phyloP scores from a whole-genome alignment of 306 rosid species.

The Trichosanthes truncata region DNA sequence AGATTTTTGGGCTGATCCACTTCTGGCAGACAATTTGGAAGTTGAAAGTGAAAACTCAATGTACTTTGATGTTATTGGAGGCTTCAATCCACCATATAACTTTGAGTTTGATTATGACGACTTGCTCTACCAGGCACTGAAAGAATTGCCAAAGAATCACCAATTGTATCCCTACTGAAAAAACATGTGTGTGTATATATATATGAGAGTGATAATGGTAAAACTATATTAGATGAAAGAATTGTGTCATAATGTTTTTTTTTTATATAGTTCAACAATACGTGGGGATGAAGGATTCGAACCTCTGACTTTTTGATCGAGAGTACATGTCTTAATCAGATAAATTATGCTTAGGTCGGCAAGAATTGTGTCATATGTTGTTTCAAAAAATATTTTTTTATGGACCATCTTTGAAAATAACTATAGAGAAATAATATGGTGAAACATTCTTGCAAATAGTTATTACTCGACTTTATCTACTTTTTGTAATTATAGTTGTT shows the following conservation, averaged over 20 bases:
- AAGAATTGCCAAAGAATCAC: constrained; percentile 5
- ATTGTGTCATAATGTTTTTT: background rate
- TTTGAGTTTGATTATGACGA: background rate
- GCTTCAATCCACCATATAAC: background rate
- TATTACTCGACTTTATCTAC: background rate
- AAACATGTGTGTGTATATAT: background rate
- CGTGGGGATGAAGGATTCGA: no score
- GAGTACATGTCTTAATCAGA: no score
- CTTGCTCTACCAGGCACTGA: background rate
- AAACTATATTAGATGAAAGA: background rate
- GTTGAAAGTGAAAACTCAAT: background rate
- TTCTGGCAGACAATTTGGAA: background rate
- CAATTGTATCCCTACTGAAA: background rate
- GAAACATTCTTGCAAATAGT: background rate
- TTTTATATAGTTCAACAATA: no score
- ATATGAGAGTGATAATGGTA: background rate
- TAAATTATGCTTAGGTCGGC: no score
- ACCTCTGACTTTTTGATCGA: no score
- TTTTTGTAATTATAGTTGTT: no score
- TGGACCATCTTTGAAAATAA: background rate
- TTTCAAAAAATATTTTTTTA: no score
- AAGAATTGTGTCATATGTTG: background rate
- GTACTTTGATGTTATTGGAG: background rate
- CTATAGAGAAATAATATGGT: background rate
- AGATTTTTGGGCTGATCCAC: background rate